phyloP scores from a whole-genome alignment of 73 alveolate species.

The Tetrahymena elliotti region DNA sequence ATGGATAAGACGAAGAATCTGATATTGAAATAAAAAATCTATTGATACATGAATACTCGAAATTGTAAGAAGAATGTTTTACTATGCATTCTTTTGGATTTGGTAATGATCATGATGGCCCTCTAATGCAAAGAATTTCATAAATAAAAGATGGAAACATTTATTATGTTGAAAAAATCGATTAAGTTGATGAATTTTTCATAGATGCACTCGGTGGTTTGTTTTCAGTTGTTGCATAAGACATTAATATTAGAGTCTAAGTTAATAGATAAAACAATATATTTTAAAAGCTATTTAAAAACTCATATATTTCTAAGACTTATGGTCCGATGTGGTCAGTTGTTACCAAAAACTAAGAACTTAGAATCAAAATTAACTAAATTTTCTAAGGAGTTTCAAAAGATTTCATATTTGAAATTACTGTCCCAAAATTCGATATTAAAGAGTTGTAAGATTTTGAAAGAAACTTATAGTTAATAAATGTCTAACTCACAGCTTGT shows the following conservation, averaged over 20 bases:
- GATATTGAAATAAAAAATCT: neutral
- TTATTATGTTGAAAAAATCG: constrained; percentile 44
- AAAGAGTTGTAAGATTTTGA: neutral
- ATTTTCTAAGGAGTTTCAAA: constrained; percentile 11
- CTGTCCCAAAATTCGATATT: neutral
- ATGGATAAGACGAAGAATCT: constrained; percentile 57
- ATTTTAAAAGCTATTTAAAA: neutral
- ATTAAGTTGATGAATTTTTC: constrained; percentile 18
- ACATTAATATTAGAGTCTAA: neutral
- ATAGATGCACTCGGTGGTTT: constrained; percentile 40
- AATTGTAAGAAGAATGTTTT: constrained; percentile 25
- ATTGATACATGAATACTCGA: neutral
- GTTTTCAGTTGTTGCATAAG: constrained; percentile 18
- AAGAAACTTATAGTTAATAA: neutral
- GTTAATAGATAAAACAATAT: neutral
- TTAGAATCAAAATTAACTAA: neutral
- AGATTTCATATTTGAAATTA: constrained; percentile 29
- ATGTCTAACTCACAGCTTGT: neutral
- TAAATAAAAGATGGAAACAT: constrained; percentile 62
- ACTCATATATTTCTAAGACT: neutral
- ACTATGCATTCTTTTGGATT: constrained; percentile 76
- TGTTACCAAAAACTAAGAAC: neutral
- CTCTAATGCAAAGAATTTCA: constrained; percentile 52
- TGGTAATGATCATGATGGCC: constrained; percentile 71
- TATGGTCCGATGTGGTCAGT: constrained; percentile 6